A percentile compares a stretch with the other conserved stretches of the same genome.
These are phyloP conservation scores for Setomelanomma holmii DNA, from an alignment of 2,329 filamentous ascomycete genomes.

Conservation along the genomic window DNA sequence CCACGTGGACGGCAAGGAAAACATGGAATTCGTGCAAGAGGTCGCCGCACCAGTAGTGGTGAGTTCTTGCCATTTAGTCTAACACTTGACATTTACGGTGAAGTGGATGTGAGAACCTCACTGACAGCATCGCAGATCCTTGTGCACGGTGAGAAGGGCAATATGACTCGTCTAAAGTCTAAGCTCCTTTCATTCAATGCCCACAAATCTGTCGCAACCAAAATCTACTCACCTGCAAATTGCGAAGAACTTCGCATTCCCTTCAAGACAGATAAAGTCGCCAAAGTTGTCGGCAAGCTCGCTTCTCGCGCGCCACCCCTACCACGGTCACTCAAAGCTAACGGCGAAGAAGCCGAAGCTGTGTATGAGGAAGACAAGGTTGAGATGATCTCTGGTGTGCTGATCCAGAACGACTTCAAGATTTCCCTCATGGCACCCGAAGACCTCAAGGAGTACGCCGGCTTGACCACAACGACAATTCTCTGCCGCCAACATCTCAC, in stretches of 20 bases:
- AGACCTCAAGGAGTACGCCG: constrained; percentile 93
- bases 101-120: too few relatives aligned
- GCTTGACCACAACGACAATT: constrained; percentile 94
- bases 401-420: constrained; percentile 98
- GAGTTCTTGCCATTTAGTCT: constrained; percentile 60
- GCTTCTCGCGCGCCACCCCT: constrained; percentile 77
- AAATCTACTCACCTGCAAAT: constrained; percentile 92
- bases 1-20: constrained; percentile 95
- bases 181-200: constrained; percentile 92
- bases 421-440: constrained; percentile 96
- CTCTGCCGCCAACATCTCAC: constrained; percentile 90
- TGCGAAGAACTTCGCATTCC: constrained; percentile 94
- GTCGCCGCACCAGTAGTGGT: constrained; percentile 91
- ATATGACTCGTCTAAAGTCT: constrained; percentile 97
- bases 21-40: constrained; percentile 95
- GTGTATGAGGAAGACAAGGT: constrained; percentile 33
- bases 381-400: constrained; percentile 81
- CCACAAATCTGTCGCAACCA: constrained; percentile 79
- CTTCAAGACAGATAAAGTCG: constrained; percentile 93
- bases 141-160: constrained; percentile 95
- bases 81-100: too few relatives aligned
- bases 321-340: constrained; percentile 44
- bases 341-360: constrained; percentile 32
- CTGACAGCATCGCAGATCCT: constrained; percentile 69
- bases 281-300: constrained; percentile 93